Evolutionary conservation across 2,329 filamentous ascomycete genomes (phyloP).

Genomic region (Tolypocladium cylindrosporum): DNA sequence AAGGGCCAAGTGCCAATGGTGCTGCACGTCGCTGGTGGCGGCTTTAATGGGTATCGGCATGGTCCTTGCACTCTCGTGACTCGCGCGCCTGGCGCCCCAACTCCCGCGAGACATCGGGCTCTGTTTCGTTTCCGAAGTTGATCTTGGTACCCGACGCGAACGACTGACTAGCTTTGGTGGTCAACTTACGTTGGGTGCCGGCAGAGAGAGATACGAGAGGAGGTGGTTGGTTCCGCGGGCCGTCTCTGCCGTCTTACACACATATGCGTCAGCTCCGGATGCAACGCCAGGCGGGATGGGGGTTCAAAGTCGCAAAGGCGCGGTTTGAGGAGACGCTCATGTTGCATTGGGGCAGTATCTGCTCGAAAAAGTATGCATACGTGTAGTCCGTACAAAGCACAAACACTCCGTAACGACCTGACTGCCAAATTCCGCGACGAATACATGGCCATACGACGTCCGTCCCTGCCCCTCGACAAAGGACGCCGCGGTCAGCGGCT

Average conservation of each 20-base stretch:
- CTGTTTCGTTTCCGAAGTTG: neutral
- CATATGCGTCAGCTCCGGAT: neutral
- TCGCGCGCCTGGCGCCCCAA: too few species aligned
- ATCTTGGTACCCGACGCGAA: neutral
- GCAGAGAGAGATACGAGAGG: too few species aligned
- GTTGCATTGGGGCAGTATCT: neutral
- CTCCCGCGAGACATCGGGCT: neutral
- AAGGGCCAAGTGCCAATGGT: too few species aligned
- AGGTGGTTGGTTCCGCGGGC: neutral
- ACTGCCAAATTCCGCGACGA: too few species aligned
- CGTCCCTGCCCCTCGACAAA: neutral
- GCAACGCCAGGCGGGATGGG: neutral
- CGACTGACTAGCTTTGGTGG: neutral
- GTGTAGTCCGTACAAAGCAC: neutral
- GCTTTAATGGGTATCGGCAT: too few species aligned
- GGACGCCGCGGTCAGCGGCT: constrained; percentile 4
- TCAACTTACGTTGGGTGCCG: neutral
- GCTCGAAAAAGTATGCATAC: neutral
- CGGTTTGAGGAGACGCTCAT: neutral
- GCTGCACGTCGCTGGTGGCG: too few species aligned
- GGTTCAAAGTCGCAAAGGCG: neutral
- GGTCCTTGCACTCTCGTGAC: too few species aligned
- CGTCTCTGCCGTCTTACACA: neutral
- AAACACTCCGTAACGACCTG: too few species aligned
- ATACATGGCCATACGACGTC: neutral